Percentiles rank a stretch among this genome's conserved stretches.
Evolutionary conservation across 768 basidiomycete genomes (phyloP).

Genomic region (Rhodotorula graminis): DNA sequence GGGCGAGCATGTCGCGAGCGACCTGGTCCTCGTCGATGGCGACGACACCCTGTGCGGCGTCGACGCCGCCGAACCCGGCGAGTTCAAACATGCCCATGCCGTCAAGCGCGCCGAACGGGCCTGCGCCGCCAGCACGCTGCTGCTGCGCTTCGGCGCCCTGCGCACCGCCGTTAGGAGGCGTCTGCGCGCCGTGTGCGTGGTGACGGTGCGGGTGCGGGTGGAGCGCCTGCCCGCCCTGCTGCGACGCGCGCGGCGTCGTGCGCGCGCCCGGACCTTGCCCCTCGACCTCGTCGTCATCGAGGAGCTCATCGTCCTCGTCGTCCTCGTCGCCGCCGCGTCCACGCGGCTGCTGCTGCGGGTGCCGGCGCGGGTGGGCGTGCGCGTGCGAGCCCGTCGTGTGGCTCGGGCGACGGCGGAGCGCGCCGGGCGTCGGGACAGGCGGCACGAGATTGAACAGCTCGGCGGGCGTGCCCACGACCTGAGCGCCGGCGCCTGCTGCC

Average conservation of each 20-base stretch:
- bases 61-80: neutral
- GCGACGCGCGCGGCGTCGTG: neutral
- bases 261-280: neutral
- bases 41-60: neutral
- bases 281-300: neutral
- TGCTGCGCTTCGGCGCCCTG: neutral
- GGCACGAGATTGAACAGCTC: neutral
- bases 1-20: constrained; percentile 28
- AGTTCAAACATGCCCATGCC: constrained; percentile 1
- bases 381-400: neutral
- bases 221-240: neutral
- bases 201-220: neutral
- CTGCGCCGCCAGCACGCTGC: neutral
- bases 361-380: neutral
- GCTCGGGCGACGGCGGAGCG: neutral
- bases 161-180: neutral
- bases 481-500: neutral
- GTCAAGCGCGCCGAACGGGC: neutral
- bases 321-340: neutral
- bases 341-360: neutral
- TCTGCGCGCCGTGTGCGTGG: neutral
- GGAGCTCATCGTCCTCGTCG: neutral
- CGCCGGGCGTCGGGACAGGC: neutral
- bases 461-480: neutral
- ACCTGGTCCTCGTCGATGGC: constrained; percentile 22